Conservation (phyloP, 73 alveolate genomes). For the Breviolum minutum region DNA sequence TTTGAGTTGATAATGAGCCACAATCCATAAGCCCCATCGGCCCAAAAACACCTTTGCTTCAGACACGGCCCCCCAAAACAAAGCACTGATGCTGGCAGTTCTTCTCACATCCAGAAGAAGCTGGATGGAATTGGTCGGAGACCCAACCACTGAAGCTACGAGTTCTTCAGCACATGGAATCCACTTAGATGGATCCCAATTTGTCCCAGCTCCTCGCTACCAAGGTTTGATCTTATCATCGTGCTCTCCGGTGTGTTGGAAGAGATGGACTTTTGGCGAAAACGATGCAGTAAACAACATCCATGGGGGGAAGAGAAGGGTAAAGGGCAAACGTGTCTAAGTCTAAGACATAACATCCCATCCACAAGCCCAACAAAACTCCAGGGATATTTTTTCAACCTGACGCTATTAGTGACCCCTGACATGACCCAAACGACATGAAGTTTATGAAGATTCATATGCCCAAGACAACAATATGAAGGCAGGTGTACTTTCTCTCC, state of each 20-base stretch:
- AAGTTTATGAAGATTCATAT: too few species aligned
- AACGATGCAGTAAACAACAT: neutral
- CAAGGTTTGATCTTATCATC: conserved; percentile 69
- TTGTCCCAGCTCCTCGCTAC: neutral
- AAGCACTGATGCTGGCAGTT: conserved; percentile 14
- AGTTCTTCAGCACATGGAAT: neutral
- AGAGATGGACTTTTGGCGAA: conserved; percentile 35
- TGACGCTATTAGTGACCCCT: too few species aligned
- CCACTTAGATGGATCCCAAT: neutral
- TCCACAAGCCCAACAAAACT: too few species aligned
- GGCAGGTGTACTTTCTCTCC: too few species aligned
- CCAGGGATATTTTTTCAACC: too few species aligned
- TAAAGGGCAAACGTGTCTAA: neutral
- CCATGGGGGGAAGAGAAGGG: neutral
- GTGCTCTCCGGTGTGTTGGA: conserved; percentile 62
- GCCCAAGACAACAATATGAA: too few species aligned
- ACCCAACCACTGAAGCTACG: neutral
- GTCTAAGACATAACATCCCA: too few species aligned
- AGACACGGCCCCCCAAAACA: too few species aligned
- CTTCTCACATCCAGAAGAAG: conserved; percentile 89
- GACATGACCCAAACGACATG: too few species aligned
- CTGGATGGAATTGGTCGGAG: conserved; percentile 77
- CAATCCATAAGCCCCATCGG: too few species aligned
- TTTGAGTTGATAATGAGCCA: neutral
- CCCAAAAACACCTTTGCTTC: too few species aligned